Percentiles rank a stretch among this genome's conserved stretches.
Conservation (phyloP, 805 yeast genomes). For the Lachancea meyersii region DNA sequence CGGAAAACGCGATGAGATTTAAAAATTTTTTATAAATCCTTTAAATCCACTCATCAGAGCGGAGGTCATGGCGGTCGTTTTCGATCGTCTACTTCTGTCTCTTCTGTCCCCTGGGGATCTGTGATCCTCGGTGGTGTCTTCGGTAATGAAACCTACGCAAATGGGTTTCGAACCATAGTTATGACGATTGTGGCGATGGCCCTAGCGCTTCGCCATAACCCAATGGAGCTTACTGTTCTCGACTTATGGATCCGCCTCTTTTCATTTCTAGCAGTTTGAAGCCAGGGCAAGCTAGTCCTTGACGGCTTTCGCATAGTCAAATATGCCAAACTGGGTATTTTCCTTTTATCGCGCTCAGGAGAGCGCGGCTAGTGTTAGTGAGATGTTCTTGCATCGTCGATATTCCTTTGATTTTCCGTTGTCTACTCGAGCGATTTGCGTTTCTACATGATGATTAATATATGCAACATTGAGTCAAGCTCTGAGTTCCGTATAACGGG, state of each 20-base stretch:
- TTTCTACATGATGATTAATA: slow-evolving; percentile 57
- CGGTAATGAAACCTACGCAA: slow-evolving; percentile 51
- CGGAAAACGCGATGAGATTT: slow-evolving; percentile 56
- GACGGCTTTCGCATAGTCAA: slow-evolving; percentile 51
- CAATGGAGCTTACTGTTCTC: slow-evolving; percentile 81
- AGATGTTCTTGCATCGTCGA: neutral
- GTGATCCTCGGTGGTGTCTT: slow-evolving; percentile 30
- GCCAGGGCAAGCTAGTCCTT: slow-evolving; percentile 8
- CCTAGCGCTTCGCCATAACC: slow-evolving; percentile 38
- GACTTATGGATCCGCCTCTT: slow-evolving; percentile 49
- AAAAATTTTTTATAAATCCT: slow-evolving; percentile 30
- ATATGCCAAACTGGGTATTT: slow-evolving; percentile 43
- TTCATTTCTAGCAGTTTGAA: slow-evolving; percentile 24
- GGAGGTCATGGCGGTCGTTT: neutral
- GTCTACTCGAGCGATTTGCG: neutral
- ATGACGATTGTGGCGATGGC: slow-evolving; percentile 51
- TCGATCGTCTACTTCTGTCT: slow-evolving; percentile 2
- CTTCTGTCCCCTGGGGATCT: slow-evolving; percentile 18
- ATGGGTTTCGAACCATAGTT: slow-evolving; percentile 61
- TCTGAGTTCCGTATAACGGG: slow-evolving; percentile 51
- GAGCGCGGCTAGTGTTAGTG: slow-evolving; percentile 7
- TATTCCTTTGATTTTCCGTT: neutral
- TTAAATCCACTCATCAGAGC: slow-evolving; percentile 35
- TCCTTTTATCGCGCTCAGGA: slow-evolving; percentile 3
- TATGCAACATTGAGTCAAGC: slow-evolving; percentile 89